These are phyloP conservation scores for Cotoneaster glaucophyllus DNA, from an alignment of 306 rosid species.

Conservation along the genomic window DNA sequence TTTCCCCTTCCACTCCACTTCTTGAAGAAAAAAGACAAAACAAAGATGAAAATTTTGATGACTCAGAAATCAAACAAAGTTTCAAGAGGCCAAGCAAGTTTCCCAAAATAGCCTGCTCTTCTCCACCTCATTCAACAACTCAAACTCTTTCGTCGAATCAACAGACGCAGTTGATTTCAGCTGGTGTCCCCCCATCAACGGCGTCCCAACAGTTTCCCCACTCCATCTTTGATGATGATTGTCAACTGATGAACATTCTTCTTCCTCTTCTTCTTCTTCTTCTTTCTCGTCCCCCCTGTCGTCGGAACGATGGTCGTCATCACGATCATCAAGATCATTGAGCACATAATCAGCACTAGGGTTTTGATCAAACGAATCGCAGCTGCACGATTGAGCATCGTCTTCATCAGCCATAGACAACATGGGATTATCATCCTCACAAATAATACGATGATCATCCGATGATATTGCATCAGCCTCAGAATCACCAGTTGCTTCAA, in stretches of 20 bases:
- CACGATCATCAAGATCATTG: slow-evolving; percentile 10
- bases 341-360: slow-evolving; percentile 6
- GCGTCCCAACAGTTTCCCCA: slow-evolving; percentile 8
- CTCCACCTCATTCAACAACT: slow-evolving; percentile 64
- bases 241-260: not conserved
- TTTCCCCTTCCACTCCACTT: not conserved
- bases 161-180: slow-evolving; percentile 42
- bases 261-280: slow-evolving; percentile 1
- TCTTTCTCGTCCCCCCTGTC: slow-evolving; percentile 12
- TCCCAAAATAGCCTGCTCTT: slow-evolving; percentile 85
- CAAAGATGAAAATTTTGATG: not conserved
- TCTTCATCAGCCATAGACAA: slow-evolving; percentile 20
- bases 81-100: slow-evolving; percentile 78
- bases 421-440: not conserved
- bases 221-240: slow-evolving; percentile 19
- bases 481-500: slow-evolving; percentile 82
- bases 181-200: slow-evolving; percentile 4
- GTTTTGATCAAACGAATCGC: slow-evolving; percentile 32
- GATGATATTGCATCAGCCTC: slow-evolving; percentile 21
- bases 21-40: not conserved
- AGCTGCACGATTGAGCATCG: slow-evolving; percentile 67
- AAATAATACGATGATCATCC: not conserved
- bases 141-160: slow-evolving; percentile 42
- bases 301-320: slow-evolving; percentile 5
- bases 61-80: not conserved